Percentiles rank a stretch among this genome's conserved stretches.
Conservation (phyloP, 73 alveolate genomes). For the Diophrys sp. region DNA sequence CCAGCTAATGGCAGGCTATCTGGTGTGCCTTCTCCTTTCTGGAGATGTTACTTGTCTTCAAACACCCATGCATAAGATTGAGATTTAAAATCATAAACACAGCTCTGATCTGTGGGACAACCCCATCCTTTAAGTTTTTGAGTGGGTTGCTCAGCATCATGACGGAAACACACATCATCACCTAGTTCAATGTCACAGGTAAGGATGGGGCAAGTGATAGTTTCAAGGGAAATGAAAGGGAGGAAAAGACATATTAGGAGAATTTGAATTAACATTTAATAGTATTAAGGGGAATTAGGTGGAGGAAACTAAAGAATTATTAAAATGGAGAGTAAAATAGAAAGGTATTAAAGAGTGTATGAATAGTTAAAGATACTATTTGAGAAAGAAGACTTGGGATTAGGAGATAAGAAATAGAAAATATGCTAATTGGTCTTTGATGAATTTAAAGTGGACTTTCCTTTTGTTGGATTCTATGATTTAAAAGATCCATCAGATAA, state of each 20-base stretch:
- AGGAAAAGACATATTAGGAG: neutral
- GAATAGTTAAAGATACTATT: too few species aligned
- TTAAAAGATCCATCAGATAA: neutral
- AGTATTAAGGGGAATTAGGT: neutral
- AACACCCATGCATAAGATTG: too few species aligned
- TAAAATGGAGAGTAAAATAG: too few species aligned
- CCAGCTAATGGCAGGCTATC: neutral
- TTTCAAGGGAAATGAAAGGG: neutral
- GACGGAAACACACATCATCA: neutral
- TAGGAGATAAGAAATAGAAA: too few species aligned
- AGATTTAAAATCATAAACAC: too few species aligned
- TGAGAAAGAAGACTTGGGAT: too few species aligned
- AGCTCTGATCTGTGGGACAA: neutral
- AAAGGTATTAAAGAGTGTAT: too few species aligned
- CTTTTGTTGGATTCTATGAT: constrained; percentile 46
- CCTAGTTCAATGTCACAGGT: neutral
- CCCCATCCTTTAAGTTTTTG: neutral
- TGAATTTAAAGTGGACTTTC: constrained; percentile 6
- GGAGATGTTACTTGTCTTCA: too few species aligned
- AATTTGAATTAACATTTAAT: neutral
- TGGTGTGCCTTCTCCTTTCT: too few species aligned
- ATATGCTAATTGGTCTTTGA: neutral
- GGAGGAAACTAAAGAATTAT: too few species aligned
- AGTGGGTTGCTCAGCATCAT: neutral
- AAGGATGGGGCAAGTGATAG: neutral